Conservation (phyloP, 495 filamentous ascomycete genomes). For the Letharia columbiana region DNA sequence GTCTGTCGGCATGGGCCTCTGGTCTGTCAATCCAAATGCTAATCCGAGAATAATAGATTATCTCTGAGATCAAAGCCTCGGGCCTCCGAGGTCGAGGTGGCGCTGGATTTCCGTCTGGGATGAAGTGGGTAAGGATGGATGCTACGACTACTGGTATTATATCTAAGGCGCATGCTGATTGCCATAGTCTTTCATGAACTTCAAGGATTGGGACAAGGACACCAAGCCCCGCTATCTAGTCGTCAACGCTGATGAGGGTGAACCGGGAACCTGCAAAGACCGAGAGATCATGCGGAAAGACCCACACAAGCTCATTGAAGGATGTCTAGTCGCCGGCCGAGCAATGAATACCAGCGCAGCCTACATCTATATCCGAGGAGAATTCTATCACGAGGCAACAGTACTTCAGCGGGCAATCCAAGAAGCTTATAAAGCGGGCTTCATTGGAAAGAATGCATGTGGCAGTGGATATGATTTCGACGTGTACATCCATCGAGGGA, state of each 20-base stretch:
- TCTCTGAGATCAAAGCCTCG: slow-evolving; percentile 90
- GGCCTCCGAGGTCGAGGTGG: slow-evolving; percentile 93
- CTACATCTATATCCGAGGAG: slow-evolving; percentile 98
- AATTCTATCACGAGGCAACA: slow-evolving; percentile 96
- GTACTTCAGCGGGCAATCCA: slow-evolving; percentile 91
- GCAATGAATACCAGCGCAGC: slow-evolving; percentile 97
- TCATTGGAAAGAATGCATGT: slow-evolving; percentile 97
- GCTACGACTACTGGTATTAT: background rate
- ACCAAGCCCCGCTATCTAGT: slow-evolving; percentile 91
- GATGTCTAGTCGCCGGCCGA: slow-evolving; percentile 90
- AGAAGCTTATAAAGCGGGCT: slow-evolving; percentile 86
- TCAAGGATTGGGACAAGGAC: slow-evolving; percentile 99
- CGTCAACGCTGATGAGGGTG: slow-evolving; percentile 97
- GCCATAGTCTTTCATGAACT: slow-evolving; percentile 96
- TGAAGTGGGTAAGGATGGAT: slow-evolving; percentile 79
- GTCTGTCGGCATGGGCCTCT: slow-evolving; percentile 35
- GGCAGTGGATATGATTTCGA: slow-evolving; percentile 96
- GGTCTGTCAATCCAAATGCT: slow-evolving; percentile 17
- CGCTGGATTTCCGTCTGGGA: slow-evolving; percentile 91
- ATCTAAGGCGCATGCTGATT: slow-evolving; percentile 24
- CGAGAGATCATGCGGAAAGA: slow-evolving; percentile 99
- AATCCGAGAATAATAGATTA: slow-evolving; percentile 51
- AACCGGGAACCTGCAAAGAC: slow-evolving; percentile 98
- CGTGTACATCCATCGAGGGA: slow-evolving; percentile 91
- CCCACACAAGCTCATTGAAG: slow-evolving; percentile 96